These are phyloP conservation scores for Quercus dentata DNA, from an alignment of 306 rosid species.

Conservation along the genomic window DNA sequence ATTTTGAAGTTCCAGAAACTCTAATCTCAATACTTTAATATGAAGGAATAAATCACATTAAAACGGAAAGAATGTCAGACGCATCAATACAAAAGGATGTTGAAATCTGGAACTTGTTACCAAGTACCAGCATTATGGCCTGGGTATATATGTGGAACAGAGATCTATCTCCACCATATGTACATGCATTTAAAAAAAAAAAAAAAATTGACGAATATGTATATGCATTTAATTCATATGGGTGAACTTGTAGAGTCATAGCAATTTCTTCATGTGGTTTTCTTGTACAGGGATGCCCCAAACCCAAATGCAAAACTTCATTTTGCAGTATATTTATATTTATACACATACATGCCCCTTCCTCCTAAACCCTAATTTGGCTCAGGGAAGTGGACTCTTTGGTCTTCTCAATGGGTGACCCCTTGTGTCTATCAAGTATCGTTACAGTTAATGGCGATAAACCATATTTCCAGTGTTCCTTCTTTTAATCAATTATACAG, in stretches of 20 bases:
- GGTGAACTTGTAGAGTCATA: background rate
- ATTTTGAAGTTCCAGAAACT: background rate
- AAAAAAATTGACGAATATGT: too few species aligned
- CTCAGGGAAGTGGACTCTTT: background rate
- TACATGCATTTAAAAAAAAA: background rate
- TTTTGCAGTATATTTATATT: background rate
- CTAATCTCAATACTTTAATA: background rate
- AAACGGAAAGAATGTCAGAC: background rate
- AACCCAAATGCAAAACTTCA: background rate
- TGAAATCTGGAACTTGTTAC: background rate
- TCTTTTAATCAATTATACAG: background rate
- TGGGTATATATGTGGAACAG: background rate
- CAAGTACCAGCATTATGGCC: background rate
- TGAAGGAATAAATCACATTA: background rate
- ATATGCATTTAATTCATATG: background rate
- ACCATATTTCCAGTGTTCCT: background rate
- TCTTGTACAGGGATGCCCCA: background rate
- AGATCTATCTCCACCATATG: background rate
- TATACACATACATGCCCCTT: background rate
- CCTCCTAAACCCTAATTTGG: background rate
- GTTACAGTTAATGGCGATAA: background rate
- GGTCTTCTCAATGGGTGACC: background rate
- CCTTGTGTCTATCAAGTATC: background rate
- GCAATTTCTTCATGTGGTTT: background rate
- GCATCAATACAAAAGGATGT: background rate